These are phyloP conservation scores for Phytophthora vignae DNA, from an alignment of 352 stramenopile species.

Conservation along the genomic window DNA sequence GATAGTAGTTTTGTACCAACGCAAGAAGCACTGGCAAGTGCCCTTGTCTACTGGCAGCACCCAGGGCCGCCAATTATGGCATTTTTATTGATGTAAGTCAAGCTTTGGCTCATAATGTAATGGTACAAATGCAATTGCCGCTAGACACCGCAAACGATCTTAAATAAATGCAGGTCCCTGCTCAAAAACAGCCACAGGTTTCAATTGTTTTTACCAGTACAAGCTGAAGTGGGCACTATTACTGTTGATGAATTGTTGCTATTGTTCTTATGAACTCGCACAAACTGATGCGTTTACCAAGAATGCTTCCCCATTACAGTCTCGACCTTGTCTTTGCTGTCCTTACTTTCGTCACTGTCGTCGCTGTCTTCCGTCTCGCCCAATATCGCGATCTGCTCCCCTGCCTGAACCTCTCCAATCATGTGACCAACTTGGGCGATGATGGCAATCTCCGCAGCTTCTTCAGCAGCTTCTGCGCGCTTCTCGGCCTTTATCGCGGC, in stretches of 20 bases:
- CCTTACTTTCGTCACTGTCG: neutral
- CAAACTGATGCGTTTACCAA: neutral
- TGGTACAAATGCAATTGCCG: too few species aligned
- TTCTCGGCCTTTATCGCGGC: neutral
- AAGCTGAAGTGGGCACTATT: too few species aligned
- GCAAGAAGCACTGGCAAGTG: too few species aligned
- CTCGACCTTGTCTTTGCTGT: neutral
- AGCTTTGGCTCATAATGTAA: too few species aligned
- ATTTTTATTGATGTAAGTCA: too few species aligned
- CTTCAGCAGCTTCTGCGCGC: constrained; percentile 3
- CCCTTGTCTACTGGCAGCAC: too few species aligned
- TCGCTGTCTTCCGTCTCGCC: constrained; percentile 2
- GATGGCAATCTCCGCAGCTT: constrained; percentile 3
- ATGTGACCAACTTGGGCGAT: constrained; percentile 3
- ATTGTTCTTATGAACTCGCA: neutral
- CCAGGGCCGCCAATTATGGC: too few species aligned
- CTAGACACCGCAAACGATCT: too few species aligned
- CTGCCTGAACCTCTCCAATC: neutral
- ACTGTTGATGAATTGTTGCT: neutral
- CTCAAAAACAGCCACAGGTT: too few species aligned
- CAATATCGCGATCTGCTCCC: constrained; percentile 4
- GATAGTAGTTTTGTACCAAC: too few species aligned
- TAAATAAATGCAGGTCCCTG: too few species aligned
- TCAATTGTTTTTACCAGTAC: neutral
- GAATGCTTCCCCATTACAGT: neutral